Percentiles rank a stretch among this genome's conserved stretches.
These are phyloP conservation scores for Podaxis sp. DNA, from an alignment of 768 basidiomycete species.

Conservation along the genomic window DNA sequence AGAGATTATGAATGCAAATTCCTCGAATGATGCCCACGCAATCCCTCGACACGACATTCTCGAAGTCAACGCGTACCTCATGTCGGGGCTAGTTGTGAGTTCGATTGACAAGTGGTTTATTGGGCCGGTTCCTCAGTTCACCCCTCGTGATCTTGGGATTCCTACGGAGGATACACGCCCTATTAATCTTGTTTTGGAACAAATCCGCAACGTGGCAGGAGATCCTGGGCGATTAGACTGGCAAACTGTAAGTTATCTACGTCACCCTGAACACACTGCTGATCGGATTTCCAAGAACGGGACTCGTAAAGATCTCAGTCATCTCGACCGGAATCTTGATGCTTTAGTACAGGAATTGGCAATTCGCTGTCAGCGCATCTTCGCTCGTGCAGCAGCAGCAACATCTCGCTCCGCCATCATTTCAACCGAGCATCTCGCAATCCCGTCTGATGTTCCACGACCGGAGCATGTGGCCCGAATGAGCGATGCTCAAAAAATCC, in stretches of 20 bases:
- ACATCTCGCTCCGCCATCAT: slow-evolving; percentile 57
- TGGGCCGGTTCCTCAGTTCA: slow-evolving; percentile 57
- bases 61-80: slow-evolving; percentile 80
- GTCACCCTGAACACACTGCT: slow-evolving; percentile 29
- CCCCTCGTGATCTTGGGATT: slow-evolving; percentile 48
- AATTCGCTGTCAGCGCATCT: slow-evolving; percentile 57
- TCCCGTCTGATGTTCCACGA: not conserved
- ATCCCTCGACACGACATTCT: slow-evolving; percentile 66
- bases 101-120: slow-evolving; percentile 80
- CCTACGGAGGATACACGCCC: slow-evolving; percentile 32
- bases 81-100: slow-evolving; percentile 66
- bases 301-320: slow-evolving; percentile 48
- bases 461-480: slow-evolving; percentile 7
- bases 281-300: slow-evolving; percentile 37
- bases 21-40: slow-evolving; percentile 49
- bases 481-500: slow-evolving; percentile 23
- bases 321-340: slow-evolving; percentile 69
- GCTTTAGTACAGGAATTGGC: slow-evolving; percentile 63
- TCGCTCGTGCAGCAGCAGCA: slow-evolving; percentile 61
- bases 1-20: slow-evolving; percentile 54
- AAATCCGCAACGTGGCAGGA: slow-evolving; percentile 48
- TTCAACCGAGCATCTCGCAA: slow-evolving; percentile 10
- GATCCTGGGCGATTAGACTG: slow-evolving; percentile 47
- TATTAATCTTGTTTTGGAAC: slow-evolving; percentile 42
- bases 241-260: slow-evolving; percentile 48